Evolutionary conservation across 495 filamentous ascomycete species (phyloP).

Genomic region (Hypoxylon subgilvum): DNA sequence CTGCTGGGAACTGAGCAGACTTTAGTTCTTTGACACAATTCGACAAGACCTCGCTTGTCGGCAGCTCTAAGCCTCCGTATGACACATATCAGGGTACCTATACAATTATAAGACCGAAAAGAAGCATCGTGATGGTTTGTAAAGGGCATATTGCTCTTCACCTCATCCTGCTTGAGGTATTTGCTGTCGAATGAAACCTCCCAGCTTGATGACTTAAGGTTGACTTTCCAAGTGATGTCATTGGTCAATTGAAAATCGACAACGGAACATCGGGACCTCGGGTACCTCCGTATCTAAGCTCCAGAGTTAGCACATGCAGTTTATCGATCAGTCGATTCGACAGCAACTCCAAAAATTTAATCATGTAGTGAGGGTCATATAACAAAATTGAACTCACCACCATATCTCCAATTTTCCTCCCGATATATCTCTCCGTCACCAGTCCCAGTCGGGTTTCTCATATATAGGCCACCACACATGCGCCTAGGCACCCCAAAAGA

Average conservation of each 20-base stretch:
- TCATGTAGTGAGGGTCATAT: no score
- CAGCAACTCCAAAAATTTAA: slow-evolving; percentile 18
- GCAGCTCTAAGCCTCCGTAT: no score
- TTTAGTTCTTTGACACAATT: no score
- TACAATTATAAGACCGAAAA: no score
- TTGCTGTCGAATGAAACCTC: no score
- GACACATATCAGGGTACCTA: no score
- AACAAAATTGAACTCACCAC: background rate
- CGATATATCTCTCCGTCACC: background rate
- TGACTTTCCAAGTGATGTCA: background rate
- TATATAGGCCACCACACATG: background rate
- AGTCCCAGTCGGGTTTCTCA: background rate
- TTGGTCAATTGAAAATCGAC: slow-evolving; percentile 6
- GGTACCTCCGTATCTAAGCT: background rate
- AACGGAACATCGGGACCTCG: slow-evolving; percentile 1
- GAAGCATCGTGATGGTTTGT: no score
- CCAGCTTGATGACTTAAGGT: no score
- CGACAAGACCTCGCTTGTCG: no score
- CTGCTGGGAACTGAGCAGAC: no score
- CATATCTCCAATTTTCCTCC: background rate
- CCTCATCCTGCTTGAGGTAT: no score
- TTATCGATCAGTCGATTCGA: slow-evolving; percentile 11
- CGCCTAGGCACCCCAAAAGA: background rate
- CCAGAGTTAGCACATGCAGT: background rate
- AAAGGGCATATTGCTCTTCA: no score